phyloP scores from a whole-genome alignment of 164 flowering plant species.

The Cinnamomum chago region DNA sequence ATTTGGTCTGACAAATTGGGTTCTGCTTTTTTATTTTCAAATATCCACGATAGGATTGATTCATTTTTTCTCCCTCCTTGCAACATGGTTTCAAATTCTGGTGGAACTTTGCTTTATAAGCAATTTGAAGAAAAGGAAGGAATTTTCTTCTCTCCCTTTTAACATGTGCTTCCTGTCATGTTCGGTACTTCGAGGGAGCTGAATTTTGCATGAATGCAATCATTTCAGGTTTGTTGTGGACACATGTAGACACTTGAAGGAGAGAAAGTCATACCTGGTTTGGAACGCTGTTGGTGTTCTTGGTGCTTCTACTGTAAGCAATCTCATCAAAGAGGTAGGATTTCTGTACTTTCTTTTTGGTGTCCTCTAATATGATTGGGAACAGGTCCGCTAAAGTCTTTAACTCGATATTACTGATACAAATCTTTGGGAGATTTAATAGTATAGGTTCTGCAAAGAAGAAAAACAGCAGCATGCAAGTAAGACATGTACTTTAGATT shows the following conservation, averaged over 20 bases:
- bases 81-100: background rate
- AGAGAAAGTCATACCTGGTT: conserved; percentile 74
- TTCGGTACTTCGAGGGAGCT: background rate
- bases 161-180: background rate
- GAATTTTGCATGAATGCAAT: background rate
- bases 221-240: conserved; percentile 69
- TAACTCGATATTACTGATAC: background rate
- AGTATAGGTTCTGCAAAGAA: no score
- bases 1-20: no score
- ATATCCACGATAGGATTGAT: background rate
- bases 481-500: background rate
- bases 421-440: background rate
- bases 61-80: background rate
- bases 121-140: background rate
- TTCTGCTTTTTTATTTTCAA: no score
- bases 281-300: conserved; percentile 84
- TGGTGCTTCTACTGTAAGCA: conserved; percentile 68
- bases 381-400: background rate
- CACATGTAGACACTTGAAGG: conserved; percentile 66
- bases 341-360: background rate
- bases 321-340: conserved; percentile 81
- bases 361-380: background rate
- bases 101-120: background rate
- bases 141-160: background rate
- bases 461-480: background rate